These are phyloP conservation scores for Penicillium mononematosum DNA, from an alignment of 495 filamentous ascomycete species.

Conservation along the genomic window DNA sequence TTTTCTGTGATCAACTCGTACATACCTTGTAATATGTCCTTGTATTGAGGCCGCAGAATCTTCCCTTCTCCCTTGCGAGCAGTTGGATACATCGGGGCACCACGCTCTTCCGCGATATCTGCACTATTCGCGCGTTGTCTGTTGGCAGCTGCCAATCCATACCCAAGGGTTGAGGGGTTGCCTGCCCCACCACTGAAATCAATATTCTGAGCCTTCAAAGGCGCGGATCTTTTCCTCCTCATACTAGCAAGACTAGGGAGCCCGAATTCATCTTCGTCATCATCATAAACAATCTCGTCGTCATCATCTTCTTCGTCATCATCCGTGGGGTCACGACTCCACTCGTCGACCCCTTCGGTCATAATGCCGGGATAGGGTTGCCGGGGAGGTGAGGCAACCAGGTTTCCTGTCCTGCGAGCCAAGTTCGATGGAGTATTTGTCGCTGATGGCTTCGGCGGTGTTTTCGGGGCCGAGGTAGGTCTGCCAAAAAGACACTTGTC, in stretches of 20 bases:
- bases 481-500: conserved; percentile 37
- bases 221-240: conserved; percentile 62
- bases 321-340: conserved; percentile 60
- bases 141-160: conserved; percentile 30
- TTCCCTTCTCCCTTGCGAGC: conserved; percentile 88
- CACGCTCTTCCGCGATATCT: conserved; percentile 87
- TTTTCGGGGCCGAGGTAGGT: conserved; percentile 58
- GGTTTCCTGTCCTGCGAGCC: conserved; percentile 50
- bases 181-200: conserved; percentile 44
- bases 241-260: conserved; percentile 87
- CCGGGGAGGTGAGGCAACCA: conserved; percentile 58
- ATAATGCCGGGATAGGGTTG: conserved; percentile 74
- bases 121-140: conserved; percentile 68
- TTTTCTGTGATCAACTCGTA: conserved; percentile 5
- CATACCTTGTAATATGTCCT: conserved; percentile 81
- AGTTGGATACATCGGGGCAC: conserved; percentile 81
- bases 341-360: conserved; percentile 71
- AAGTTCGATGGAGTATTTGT: conserved; percentile 49
- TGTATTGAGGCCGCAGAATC: conserved; percentile 94
- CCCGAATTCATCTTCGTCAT: conserved; percentile 93
- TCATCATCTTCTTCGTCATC: conserved; percentile 57
- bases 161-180: conserved; percentile 34
- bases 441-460: conserved; percentile 55
- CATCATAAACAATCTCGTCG: conserved; percentile 72
- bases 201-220: conserved; percentile 40